Percentiles rank a stretch among this genome's conserved stretches.
phyloP scores from a whole-genome alignment of 768 basidiomycete species.

The Boletus eberwhitei region DNA sequence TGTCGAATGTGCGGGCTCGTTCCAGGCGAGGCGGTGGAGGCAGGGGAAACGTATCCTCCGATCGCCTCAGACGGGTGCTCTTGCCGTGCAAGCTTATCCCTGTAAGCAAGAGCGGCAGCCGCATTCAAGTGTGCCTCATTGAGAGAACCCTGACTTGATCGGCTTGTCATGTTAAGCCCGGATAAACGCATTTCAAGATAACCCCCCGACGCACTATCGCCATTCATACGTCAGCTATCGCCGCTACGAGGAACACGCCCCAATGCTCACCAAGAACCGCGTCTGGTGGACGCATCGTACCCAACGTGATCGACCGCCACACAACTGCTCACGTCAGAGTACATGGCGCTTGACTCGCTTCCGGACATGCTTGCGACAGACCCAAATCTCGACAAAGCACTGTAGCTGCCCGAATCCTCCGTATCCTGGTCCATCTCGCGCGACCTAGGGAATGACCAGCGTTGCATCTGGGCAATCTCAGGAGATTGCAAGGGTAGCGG shows the following conservation, averaged over 20 bases:
- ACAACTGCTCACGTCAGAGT: constrained; percentile 42
- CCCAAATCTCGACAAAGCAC: constrained; percentile 49
- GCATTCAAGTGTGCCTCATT: constrained; percentile 28
- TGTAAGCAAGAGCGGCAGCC: constrained; percentile 19
- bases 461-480: constrained; percentile 36
- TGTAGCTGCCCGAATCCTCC: constrained; percentile 52
- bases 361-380: constrained; percentile 60
- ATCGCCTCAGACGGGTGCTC: constrained; percentile 20
- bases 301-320: constrained; percentile 29
- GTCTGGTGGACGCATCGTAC: constrained; percentile 34
- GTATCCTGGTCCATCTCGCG: constrained; percentile 45
- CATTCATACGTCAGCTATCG: constrained; percentile 21
- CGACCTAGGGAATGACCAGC: constrained; percentile 42
- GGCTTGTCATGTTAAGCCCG: constrained; percentile 29
- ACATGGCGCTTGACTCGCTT: constrained; percentile 55
- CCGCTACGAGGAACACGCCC: constrained; percentile 18
- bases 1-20: constrained; percentile 32
- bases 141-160: constrained; percentile 33
- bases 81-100: constrained; percentile 25
- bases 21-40: constrained; percentile 43
- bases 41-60: constrained; percentile 41
- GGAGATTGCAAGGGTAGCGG: constrained; percentile 38
- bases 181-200: constrained; percentile 31
- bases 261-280: constrained; percentile 29
- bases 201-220: constrained; percentile 28